Evolutionary conservation across 441 rosid genomes (phyloP).

Genomic region (Erodium texanum): DNA sequence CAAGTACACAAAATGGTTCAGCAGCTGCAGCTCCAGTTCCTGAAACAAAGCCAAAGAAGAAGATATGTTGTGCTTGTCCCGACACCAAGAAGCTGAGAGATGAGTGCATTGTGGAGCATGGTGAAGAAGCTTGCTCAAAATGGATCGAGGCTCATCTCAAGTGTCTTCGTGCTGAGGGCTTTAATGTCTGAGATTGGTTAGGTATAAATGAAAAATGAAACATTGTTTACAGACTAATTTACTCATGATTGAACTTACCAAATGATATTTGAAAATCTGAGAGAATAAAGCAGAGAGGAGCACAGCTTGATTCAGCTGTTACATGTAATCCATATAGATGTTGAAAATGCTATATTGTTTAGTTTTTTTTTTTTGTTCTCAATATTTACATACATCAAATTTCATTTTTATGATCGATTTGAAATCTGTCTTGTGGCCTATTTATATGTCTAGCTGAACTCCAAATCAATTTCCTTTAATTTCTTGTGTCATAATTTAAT

Average conservation of each 20-base stretch:
- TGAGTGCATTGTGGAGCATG: slow-evolving; percentile 79
- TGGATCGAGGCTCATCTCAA: slow-evolving; percentile 85
- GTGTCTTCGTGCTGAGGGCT: slow-evolving; percentile 87
- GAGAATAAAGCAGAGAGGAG: background rate
- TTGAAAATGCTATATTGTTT: no score
- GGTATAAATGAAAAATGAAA: slow-evolving; percentile 14
- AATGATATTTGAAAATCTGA: background rate
- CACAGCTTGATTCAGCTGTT: background rate
- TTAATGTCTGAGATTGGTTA: slow-evolving; percentile 46
- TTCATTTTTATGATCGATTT: no score
- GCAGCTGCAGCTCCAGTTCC: slow-evolving; percentile 6
- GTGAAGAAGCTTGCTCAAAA: slow-evolving; percentile 76
- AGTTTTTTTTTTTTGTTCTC: no score
- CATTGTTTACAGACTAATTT: slow-evolving; percentile 13
- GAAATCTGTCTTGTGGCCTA: no score
- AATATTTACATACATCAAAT: no score
- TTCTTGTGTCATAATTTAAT: no score
- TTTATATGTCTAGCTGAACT: no score
- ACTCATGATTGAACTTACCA: slow-evolving; percentile 7
- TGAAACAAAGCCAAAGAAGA: slow-evolving; percentile 46
- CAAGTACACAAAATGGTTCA: slow-evolving; percentile 28
- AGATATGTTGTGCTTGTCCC: slow-evolving; percentile 63
- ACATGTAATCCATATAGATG: no score
- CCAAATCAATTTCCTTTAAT: no score
- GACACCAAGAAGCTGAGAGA: slow-evolving; percentile 86